phyloP scores from a whole-genome alignment of 2,329 filamentous ascomycete genomes.

The Alternaria sp. region DNA sequence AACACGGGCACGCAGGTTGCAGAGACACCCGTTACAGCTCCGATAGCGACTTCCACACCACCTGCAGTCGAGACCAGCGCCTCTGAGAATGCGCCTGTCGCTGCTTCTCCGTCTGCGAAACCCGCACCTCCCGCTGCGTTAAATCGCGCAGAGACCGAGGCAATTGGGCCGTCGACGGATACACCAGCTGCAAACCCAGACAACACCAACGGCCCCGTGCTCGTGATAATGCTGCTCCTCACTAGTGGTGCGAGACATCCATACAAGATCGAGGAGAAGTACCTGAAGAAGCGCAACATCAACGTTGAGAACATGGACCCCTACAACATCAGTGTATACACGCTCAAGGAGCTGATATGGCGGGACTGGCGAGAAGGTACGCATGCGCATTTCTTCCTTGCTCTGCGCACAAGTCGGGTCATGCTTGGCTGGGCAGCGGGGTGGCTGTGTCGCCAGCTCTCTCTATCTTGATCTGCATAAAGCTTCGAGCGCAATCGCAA shows the following conservation, averaged over 20 bases:
- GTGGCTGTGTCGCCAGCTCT: background rate
- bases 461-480: background rate
- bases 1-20: conserved; percentile 22
- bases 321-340: conserved; percentile 91
- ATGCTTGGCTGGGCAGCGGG: background rate
- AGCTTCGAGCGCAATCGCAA: background rate
- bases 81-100: conserved; percentile 21
- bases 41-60: conserved; percentile 19
- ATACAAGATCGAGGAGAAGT: conserved; percentile 88
- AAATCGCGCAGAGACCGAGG: conserved; percentile 54
- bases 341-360: conserved; percentile 91
- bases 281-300: conserved; percentile 81
- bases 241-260: conserved; percentile 85
- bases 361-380: conserved; percentile 84
- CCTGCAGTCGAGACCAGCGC: conserved; percentile 21
- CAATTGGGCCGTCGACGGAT: conserved; percentile 59
- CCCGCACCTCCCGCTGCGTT: conserved; percentile 33
- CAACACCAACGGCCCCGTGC: conserved; percentile 53
- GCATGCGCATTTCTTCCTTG: conserved; percentile 14
- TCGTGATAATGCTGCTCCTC: conserved; percentile 83
- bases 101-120: conserved; percentile 29
- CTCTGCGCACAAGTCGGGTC: background rate
- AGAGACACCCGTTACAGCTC: conserved; percentile 26
- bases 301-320: conserved; percentile 79
- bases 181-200: conserved; percentile 51